phyloP scores from a whole-genome alignment of 2,329 filamentous ascomycete species.

The Diaporthe longicolla region DNA sequence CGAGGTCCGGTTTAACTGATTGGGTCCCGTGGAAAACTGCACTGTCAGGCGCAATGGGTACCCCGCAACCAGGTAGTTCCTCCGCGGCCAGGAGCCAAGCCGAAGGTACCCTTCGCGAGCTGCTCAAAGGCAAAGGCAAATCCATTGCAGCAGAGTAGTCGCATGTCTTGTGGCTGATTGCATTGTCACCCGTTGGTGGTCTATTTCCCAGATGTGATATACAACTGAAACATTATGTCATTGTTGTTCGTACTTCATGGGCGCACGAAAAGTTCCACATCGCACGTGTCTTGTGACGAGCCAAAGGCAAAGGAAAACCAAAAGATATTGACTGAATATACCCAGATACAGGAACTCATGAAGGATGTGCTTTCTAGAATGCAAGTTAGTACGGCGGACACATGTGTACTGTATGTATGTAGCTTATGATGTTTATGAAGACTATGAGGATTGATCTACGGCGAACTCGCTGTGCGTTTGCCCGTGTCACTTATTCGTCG shows the following conservation, averaged over 20 bases:
- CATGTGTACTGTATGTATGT: conserved; percentile 24
- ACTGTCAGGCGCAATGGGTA: conserved; percentile 47
- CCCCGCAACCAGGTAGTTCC: conserved; percentile 27
- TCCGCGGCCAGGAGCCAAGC: conserved; percentile 59
- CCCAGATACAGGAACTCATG: conserved; percentile 32
- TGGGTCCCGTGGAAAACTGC: conserved; percentile 62
- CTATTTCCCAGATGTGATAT: background rate
- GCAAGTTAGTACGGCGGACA: conserved; percentile 27
- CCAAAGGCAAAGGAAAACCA: conserved; percentile 6
- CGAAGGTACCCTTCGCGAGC: conserved; percentile 68
- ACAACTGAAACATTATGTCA: conserved; percentile 4
- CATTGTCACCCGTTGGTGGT: background rate
- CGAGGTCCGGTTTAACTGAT: conserved; percentile 58
- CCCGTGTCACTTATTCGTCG: too few relatives aligned
- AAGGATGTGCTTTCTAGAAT: conserved; percentile 20
- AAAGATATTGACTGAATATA: conserved; percentile 33
- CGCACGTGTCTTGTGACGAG: background rate
- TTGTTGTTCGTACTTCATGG: background rate
- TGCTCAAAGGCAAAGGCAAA: conserved; percentile 58
- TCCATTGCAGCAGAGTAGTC: conserved; percentile 42
- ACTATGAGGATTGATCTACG: conserved; percentile 8
- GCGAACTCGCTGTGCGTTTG: background rate
- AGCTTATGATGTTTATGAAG: conserved; percentile 33
- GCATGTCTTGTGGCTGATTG: background rate
- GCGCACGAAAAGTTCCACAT: conserved; percentile 2